Evolutionary conservation across 495 filamentous ascomycete genomes (phyloP), one percentile per base, ranked within the genome.

Genomic region (Hypomontagnella submonticulosa): DNA sequence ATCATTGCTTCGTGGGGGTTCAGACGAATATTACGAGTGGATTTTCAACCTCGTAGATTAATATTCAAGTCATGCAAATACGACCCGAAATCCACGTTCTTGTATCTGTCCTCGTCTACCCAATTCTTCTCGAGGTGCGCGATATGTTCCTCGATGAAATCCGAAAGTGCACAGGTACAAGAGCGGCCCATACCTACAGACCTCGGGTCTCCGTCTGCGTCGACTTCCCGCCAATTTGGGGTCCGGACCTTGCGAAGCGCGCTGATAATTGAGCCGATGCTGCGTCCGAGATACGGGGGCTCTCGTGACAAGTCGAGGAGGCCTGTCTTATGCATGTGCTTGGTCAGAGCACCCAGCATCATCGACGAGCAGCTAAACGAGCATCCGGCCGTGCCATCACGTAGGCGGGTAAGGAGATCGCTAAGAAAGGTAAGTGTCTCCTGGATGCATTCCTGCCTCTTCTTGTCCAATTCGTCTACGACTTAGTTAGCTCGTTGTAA

Each of bases 331-430:
- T 48, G 32, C 41, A 62, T 48, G 3, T 55, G 59, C 11, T 19
- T 48, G n/a, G 33, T 62, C 18, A 62, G 50, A 1, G 49, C 40
- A 8, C 59, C 59, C 4, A 62, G 33, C 11, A 55, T 9, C 19
- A 62, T 49, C 2, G 50, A 38, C 12, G 59, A 47, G 38, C 59
- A 62, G 5, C 47, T 19, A 16, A 48, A 49, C 33, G 18, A 18
- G 50, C 59, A 62, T 40, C 59, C 59, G 19, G 19, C 18, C 2
- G 3, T n/a, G 3, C 42, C 42, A 32, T 46, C 41, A 27, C 19
- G 32, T 6, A 54, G 27, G 4, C 3, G 5, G 8, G 8, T 10
- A 13, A 38, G 15, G 33, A 49, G n/a, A n/a, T 4, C 15, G 2
- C 8, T 48, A 19, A 62, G 23, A 27, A 11, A 7, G 23, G 16